Percentiles rank a stretch among this genome's conserved stretches.
Evolutionary conservation across 2,329 filamentous ascomycete genomes (phyloP).

Genomic region (Dactylellina cionopaga): DNA sequence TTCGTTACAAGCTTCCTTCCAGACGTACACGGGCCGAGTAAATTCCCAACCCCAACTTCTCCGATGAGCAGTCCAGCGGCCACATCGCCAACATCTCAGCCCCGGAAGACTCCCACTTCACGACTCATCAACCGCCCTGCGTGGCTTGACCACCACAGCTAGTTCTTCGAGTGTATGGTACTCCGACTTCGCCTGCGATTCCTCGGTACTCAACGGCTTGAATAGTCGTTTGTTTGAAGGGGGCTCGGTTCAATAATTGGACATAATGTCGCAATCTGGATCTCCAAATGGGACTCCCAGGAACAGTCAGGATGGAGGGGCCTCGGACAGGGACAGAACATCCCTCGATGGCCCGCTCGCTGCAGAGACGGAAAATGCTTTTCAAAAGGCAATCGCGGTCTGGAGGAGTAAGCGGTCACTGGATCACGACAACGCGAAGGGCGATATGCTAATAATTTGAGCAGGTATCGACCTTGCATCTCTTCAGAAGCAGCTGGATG

Average conservation of each 20-base stretch:
- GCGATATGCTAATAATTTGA: conserved; percentile 46
- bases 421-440: conserved; percentile 11
- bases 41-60: conserved; percentile 41
- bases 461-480: conserved; percentile 85
- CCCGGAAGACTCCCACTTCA: neutral
- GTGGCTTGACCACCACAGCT: conserved; percentile 2
- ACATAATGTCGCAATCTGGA: conserved; percentile 47
- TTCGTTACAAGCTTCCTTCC: conserved; percentile 41
- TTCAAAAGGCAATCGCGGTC: conserved; percentile 92
- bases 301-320: conserved; percentile 41
- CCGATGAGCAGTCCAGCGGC: conserved; percentile 41
- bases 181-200: neutral
- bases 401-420: conserved; percentile 79
- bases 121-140: conserved; percentile 8
- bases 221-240: neutral
- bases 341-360: conserved; percentile 28
- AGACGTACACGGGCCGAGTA: conserved; percentile 3
- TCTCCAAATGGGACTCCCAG: conserved; percentile 50
- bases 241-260: neutral
- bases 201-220: conserved; percentile 14
- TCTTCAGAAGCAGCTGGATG: conserved; percentile 85
- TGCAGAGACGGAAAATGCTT: conserved; percentile 75
- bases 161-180: conserved; percentile 13
- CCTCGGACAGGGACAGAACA: conserved; percentile 39
- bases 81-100: conserved; percentile 41